phyloP scores from a whole-genome alignment of 768 basidiomycete genomes.

The Pulveroboletus sp. region DNA sequence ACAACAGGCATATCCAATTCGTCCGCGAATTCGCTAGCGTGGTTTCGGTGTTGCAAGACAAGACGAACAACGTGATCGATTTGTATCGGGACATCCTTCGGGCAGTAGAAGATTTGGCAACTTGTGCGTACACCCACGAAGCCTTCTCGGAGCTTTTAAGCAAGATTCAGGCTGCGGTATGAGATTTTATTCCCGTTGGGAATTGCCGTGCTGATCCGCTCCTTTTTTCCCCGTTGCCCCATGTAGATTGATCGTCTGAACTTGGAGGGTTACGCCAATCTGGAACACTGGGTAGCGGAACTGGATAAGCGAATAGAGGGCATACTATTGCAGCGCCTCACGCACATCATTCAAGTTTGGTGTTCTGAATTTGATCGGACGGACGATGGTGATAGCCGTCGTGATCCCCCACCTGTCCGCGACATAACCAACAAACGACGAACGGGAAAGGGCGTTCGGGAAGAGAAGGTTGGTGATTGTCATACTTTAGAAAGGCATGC shows the following conservation, averaged over 20 bases:
- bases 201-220: not conserved
- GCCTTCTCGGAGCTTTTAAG: slow-evolving; percentile 75
- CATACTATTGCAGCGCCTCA: slow-evolving; percentile 70
- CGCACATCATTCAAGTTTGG: slow-evolving; percentile 80
- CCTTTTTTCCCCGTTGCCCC: not conserved
- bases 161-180: slow-evolving; percentile 79
- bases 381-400: slow-evolving; percentile 62
- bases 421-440: slow-evolving; percentile 63
- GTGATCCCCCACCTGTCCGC: slow-evolving; percentile 46
- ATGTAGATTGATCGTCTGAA: slow-evolving; percentile 89
- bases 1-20: slow-evolving; percentile 88
- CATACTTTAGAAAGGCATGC: not conserved
- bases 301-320: slow-evolving; percentile 79
- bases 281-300: slow-evolving; percentile 88
- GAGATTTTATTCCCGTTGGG: slow-evolving; percentile 23
- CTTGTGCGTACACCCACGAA: slow-evolving; percentile 80
- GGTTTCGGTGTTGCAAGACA: slow-evolving; percentile 92
- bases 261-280: slow-evolving; percentile 90
- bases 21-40: slow-evolving; percentile 94
- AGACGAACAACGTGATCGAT: slow-evolving; percentile 91
- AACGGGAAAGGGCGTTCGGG: slow-evolving; percentile 65
- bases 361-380: slow-evolving; percentile 78
- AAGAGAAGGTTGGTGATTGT: slow-evolving; percentile 60
- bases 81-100: slow-evolving; percentile 81
- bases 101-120: slow-evolving; percentile 80